phyloP scores from a whole-genome alignment of 129 eudicot species.

The Flaveria ramosissima region DNA sequence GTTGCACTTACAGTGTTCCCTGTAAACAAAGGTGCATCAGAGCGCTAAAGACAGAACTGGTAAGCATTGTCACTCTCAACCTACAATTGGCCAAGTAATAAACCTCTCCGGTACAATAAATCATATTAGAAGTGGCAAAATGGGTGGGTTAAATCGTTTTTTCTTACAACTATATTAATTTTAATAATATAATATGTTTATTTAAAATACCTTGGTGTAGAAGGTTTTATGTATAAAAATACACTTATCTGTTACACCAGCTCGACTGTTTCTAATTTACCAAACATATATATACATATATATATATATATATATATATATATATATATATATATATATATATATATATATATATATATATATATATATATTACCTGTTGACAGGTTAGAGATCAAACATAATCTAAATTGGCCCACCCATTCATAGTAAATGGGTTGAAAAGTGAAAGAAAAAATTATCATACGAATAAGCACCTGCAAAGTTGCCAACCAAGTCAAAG shows the following conservation, averaged over 20 bases:
- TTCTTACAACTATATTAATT: background rate
- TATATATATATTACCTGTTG: background rate
- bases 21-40: slow-evolving; percentile 83
- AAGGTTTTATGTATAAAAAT: background rate
- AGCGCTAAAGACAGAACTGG: slow-evolving; percentile 94
- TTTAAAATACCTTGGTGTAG: background rate
- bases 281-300: no score
- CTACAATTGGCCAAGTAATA: slow-evolving; percentile 37
- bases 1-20: slow-evolving; percentile 82
- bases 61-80: slow-evolving; percentile 85
- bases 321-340: no score
- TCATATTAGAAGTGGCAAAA: background rate
- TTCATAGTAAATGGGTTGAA: background rate
- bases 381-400: background rate
- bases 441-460: slow-evolving; percentile 7
- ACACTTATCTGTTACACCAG: background rate
- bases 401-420: background rate
- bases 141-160: background rate
- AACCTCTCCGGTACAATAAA: background rate
- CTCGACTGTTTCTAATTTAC: background rate
- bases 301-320: no score
- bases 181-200: background rate
- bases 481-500: slow-evolving; percentile 73
- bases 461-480: slow-evolving; percentile 56
- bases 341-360: no score